Evolutionary conservation across 345 rosid species (phyloP), one percentile per base, ranked within the genome.

Genomic region (Linum tenue): DNA sequence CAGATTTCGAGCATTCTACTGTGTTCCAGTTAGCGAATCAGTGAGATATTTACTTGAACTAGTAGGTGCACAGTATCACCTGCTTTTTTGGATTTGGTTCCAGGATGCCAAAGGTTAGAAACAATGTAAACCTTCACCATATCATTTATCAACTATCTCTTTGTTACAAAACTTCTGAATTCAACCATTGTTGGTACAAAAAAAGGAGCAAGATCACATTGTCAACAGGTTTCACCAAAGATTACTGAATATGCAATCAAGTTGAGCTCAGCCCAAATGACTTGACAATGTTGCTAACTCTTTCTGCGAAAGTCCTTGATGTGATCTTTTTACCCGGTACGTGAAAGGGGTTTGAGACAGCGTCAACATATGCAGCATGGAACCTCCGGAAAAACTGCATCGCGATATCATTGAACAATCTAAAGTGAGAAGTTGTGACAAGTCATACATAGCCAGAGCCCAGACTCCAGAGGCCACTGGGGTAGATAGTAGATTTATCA

Each of bases 281-380:
- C 80, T 88, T 81, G 69, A 88, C 95, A 2, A 94, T 84, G 72
- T 78, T 80, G 83, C 84, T 88, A 53, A 94, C 96, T 63, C 88
- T 83, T 65, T 83, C 89, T 7, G 96, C 91, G 65, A 88, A 90
- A 57, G 83, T 85, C 80, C 71, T 86, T 64, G 99, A 94, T 5
- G 96, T 94, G 31, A 88, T 88, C 87, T 83, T 94, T 78, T 90
- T 94, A 35, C 96, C 96, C 1, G 92, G 96, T n/a, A 94, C 88
- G 36, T 94, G 95, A 65, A 88, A 94, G 1, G 97, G 99, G 76
- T 94, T 94, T 41, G 96, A 94, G 74, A 90, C 90, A 22, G 95
- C 97, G 71, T 90, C 97, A 56, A 85, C 92, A 44, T 90, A 94
- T n/a, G 91, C 95, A 48, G 96, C 90, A 75, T 94, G 97, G 76